Evolutionary conservation across 495 filamentous ascomycete genomes (phyloP).

Genomic region (Penicillium turbatum): DNA sequence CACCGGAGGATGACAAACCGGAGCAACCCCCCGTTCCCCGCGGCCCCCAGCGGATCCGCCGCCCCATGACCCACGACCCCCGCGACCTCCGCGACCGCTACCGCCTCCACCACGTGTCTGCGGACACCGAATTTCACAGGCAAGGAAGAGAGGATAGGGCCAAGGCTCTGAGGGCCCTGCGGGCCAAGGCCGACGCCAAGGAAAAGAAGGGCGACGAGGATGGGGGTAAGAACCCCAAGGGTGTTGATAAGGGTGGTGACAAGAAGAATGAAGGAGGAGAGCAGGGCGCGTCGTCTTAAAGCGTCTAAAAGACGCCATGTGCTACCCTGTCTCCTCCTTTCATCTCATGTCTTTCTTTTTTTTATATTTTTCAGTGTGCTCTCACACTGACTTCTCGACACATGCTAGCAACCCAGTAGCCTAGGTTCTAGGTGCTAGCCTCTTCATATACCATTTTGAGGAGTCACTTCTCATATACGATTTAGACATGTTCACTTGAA

Average conservation of each 20-base stretch:
- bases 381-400: not conserved
- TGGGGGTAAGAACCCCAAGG: not conserved
- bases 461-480: not conserved
- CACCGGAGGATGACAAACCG: conserved; percentile 33
- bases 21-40: conserved; percentile 39
- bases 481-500: not conserved
- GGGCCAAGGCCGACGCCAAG: not conserved
- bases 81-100: conserved; percentile 32
- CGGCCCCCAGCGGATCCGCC: conserved; percentile 38
- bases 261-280: not conserved
- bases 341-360: not conserved
- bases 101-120: conserved; percentile 42
- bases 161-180: not conserved
- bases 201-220: not conserved
- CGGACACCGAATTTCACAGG: conserved; percentile 31
- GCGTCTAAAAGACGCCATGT: not conserved
- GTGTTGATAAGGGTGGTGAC: too few relatives aligned
- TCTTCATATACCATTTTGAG: not conserved
- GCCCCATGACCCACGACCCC: conserved; percentile 34
- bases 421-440: not conserved
- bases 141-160: conserved; percentile 20
- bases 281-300: not conserved
- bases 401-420: not conserved
- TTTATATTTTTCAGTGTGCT: not conserved
- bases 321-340: not conserved